Percentiles rank a stretch among this genome's conserved stretches.
These are phyloP conservation scores for Phytophthora brassicae DNA, from an alignment of 352 stramenopile genomes.

Conservation along the genomic window DNA sequence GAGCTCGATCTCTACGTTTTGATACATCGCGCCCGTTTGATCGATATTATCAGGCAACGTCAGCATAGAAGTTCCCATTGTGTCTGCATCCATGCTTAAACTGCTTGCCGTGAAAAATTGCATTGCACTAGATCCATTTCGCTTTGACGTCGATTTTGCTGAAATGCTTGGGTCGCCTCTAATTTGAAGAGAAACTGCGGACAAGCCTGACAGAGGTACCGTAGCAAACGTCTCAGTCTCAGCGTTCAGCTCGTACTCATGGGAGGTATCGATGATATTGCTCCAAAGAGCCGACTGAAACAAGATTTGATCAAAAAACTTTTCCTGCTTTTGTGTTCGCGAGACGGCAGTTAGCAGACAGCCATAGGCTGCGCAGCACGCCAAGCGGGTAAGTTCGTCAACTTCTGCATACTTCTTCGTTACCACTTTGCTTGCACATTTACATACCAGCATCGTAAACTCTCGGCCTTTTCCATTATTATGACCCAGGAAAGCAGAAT, in stretches of 20 bases:
- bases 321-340: slow-evolving; percentile 84
- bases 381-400: slow-evolving; percentile 44
- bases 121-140: slow-evolving; percentile 36
- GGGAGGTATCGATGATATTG: slow-evolving; percentile 61
- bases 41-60: slow-evolving; percentile 21
- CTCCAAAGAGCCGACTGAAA: slow-evolving; percentile 72
- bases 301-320: slow-evolving; percentile 86
- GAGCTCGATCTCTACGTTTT: slow-evolving; percentile 69
- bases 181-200: slow-evolving; percentile 32
- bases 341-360: slow-evolving; percentile 78
- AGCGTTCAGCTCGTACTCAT: slow-evolving; percentile 43
- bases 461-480: slow-evolving; percentile 73
- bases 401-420: slow-evolving; percentile 45
- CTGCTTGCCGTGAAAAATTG: slow-evolving; percentile 80
- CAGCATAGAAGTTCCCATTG: slow-evolving; percentile 11
- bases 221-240: slow-evolving; percentile 57
- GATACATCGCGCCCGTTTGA: slow-evolving; percentile 23
- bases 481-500: slow-evolving; percentile 69
- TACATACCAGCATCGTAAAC: slow-evolving; percentile 87
- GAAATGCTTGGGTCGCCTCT: slow-evolving; percentile 16
- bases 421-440: slow-evolving; percentile 76
- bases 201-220: slow-evolving; percentile 57
- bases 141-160: slow-evolving; percentile 12
- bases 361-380: slow-evolving; percentile 68
- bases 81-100: slow-evolving; percentile 55